Evolutionary conservation across 1,139 yeast species (phyloP), one percentile per base, ranked within the genome.

Genomic region (Blastobotrys buckinghamii): DNA sequence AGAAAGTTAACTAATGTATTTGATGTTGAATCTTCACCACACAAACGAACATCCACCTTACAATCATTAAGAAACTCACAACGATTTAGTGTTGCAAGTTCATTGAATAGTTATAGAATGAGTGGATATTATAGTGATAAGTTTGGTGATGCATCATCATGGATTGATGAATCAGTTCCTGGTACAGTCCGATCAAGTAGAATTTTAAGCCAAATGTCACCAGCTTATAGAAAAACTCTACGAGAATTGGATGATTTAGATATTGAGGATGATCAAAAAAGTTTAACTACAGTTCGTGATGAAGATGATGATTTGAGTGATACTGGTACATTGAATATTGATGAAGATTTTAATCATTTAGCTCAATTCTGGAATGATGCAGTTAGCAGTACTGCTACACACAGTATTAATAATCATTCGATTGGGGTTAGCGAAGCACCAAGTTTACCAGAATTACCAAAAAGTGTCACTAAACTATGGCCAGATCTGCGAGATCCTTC

Each of bases 261-360:
- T 5, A 5, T 22, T 22, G 4, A 5, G 7, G 29, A 40, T 33
- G 33, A 24, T 17, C 19, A 30, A 15, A 26, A 32, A n/a, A 15
- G 37, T 37, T 4, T 32, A 6, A 37, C 47, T 2, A 39, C 47
- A 2, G 27, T 42, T 32, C 12, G 46, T n/a, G 47, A 44, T 20
- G 47, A 44, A 12, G 7, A 22, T 22, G 24, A 22, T n/a, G 42
- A 38, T 20, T 42, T 38, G 6, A 33, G 40, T 13, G 40, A 45
- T 19, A 27, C 40, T 2, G 60, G 51, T 32, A 52, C 56, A 6
- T 39, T 57, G 27, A 52, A 50, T 26, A 51, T 57, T 42, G 59
- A 53, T 12, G 66, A 64, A 41, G 68, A 65, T 50, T 65, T 65
- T 40, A 49, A 62, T 19, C 65, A 65, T 50, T 52, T 65, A 38